phyloP scores from a whole-genome alignment of 257 asterid genomes.

The Fraxinus cuspidata region DNA sequence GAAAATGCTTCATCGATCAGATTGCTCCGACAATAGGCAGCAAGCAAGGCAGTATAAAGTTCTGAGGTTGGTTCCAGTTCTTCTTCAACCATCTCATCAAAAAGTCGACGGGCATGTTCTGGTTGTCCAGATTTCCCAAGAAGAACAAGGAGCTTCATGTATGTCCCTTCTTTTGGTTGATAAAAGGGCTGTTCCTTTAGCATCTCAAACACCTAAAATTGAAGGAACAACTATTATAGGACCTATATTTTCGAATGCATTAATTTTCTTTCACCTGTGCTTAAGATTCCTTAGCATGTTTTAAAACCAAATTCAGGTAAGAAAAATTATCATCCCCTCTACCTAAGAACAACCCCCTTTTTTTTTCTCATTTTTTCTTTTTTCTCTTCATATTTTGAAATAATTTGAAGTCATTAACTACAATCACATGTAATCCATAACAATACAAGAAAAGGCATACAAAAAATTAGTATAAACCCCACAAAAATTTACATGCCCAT shows the following conservation, averaged over 20 bases:
- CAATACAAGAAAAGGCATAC: not conserved
- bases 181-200: constrained; percentile 74
- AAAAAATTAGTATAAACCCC: not conserved
- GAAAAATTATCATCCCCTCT: not conserved
- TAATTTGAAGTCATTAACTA: not conserved
- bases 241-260: not conserved
- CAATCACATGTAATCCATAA: not conserved
- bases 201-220: constrained; percentile 79
- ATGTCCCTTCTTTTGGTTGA: constrained; percentile 88
- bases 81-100: constrained; percentile 74
- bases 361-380: not conserved
- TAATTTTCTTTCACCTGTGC: not conserved
- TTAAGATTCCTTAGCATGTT: not conserved
- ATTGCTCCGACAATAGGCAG: constrained; percentile 74
- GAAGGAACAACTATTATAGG: not conserved
- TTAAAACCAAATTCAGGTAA: not conserved
- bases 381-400: not conserved
- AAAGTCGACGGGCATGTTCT: constrained; percentile 66
- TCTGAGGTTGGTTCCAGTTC: constrained; percentile 76
- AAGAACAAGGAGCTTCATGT: constrained; percentile 84
- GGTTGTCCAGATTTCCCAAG: constrained; percentile 90
- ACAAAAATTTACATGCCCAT: not conserved
- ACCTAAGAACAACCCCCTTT: not conserved
- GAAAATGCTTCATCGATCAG: constrained; percentile 67
- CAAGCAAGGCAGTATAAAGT: constrained; percentile 78